Percentiles rank a stretch among this genome's conserved stretches.
Evolutionary conservation across 495 filamentous ascomycete species (phyloP).

Genomic region (Aspergillus biplanus): DNA sequence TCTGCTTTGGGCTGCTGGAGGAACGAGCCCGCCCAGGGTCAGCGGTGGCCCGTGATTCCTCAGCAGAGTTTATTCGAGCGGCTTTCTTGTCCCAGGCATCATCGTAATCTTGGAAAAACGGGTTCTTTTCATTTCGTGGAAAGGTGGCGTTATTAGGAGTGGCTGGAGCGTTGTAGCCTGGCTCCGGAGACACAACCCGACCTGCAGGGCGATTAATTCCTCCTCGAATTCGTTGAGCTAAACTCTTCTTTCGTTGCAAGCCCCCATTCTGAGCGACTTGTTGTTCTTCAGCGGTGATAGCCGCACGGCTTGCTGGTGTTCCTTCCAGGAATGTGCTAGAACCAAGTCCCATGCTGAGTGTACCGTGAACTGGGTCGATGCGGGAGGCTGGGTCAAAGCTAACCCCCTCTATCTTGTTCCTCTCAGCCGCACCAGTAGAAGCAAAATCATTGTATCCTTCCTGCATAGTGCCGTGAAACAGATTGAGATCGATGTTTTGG

Average conservation of each 20-base stretch:
- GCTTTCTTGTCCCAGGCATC: conserved; percentile 73
- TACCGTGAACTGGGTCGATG: conserved; percentile 76
- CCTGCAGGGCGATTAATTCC: conserved; percentile 61
- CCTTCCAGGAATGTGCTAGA: conserved; percentile 97
- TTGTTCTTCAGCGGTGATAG: conserved; percentile 56
- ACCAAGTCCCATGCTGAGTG: conserved; percentile 82
- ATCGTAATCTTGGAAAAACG: conserved; percentile 87
- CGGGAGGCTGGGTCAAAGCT: conserved; percentile 61
- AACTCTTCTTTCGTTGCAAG: conserved; percentile 85
- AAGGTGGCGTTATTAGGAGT: conserved; percentile 38
- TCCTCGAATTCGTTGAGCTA: conserved; percentile 82
- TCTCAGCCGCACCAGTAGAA: conserved; percentile 39
- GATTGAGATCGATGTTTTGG: conserved; percentile 76
- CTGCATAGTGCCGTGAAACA: conserved; percentile 79
- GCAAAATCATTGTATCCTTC: conserved; percentile 85
- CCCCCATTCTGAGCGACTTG: conserved; percentile 49
- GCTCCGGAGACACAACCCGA: conserved; percentile 56
- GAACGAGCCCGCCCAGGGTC: conserved; percentile 51
- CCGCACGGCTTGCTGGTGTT: conserved; percentile 81
- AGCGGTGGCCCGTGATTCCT: conserved; percentile 38
- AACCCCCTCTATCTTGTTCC: conserved; percentile 45
- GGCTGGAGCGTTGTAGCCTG: conserved; percentile 42
- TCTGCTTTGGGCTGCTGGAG: conserved; percentile 64
- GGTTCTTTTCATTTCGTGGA: conserved; percentile 65
- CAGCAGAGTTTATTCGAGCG: conserved; percentile 58